Conservation (phyloP, 2,329 filamentous ascomycete species). For the Corynespora cassiicola region DNA sequence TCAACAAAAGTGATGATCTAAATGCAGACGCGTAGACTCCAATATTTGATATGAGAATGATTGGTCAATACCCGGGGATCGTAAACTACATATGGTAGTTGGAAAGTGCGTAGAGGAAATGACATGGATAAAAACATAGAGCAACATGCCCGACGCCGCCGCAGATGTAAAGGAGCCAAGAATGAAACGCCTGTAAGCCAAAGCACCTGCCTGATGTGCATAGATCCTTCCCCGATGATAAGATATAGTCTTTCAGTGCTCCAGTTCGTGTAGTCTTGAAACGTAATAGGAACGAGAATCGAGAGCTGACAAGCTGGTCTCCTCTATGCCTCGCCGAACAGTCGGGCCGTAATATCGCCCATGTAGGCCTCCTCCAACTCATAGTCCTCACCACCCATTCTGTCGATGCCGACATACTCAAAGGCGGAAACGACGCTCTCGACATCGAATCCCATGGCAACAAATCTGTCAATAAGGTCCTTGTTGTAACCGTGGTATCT, state of each 20-base stretch:
- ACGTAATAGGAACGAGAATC: background rate
- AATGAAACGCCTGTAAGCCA: constrained; percentile 5
- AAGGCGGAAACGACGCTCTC: constrained; percentile 88
- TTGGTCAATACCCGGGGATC: no score
- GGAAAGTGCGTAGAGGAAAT: no score
- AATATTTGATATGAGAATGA: no score
- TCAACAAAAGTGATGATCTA: no score
- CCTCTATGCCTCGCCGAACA: constrained; percentile 77
- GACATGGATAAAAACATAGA: no score
- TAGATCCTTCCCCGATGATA: constrained; percentile 5
- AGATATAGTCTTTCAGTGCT: constrained; percentile 3
- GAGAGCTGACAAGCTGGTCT: background rate
- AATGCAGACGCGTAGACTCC: no score
- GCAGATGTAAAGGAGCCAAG: constrained; percentile 9
- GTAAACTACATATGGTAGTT: no score
- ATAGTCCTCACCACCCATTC: constrained; percentile 78
- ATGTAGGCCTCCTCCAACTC: constrained; percentile 89
- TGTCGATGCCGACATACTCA: constrained; percentile 79
- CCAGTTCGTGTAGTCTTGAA: background rate
- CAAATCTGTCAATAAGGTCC: constrained; percentile 81
- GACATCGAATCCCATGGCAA: constrained; percentile 89
- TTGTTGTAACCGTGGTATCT: constrained; percentile 91
- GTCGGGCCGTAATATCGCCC: constrained; percentile 84
- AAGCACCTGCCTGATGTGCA: background rate
- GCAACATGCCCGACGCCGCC: constrained; percentile 8